phyloP scores from a whole-genome alignment of 2,329 filamentous ascomycete genomes.

The Acrocalymma vagum region DNA sequence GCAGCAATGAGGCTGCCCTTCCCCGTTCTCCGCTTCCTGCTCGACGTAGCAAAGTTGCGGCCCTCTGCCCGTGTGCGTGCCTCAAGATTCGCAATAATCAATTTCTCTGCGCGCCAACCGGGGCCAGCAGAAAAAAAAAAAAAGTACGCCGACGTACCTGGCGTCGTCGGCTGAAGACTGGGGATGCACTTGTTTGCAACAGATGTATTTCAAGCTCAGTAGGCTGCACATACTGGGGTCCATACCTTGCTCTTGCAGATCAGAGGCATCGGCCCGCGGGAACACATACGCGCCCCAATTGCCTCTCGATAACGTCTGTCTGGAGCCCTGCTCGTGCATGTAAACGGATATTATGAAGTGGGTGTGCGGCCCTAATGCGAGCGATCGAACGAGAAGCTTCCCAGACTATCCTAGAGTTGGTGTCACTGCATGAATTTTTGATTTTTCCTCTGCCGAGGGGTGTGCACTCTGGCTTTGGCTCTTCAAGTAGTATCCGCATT shows the following conservation, averaged over 20 bases:
- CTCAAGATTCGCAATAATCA: conserved; percentile 39
- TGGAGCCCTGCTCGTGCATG: conserved; percentile 38
- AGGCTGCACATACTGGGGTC: conserved; percentile 38
- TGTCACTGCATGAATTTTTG: conserved; percentile 16
- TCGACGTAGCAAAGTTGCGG: conserved; percentile 14
- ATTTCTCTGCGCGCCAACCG: conserved; percentile 37
- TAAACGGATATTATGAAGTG: conserved; percentile 28
- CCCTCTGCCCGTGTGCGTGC: conserved; percentile 26
- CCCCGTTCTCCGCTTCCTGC: too few species aligned
- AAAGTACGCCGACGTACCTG: conserved; percentile 37
- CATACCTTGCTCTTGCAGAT: conserved; percentile 48
- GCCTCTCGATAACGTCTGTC: conserved; percentile 19
- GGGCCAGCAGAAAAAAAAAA: conserved; percentile 18
- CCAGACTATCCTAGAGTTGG: too few species aligned
- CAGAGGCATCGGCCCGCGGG: conserved; percentile 43
- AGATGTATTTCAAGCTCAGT: conserved; percentile 37
- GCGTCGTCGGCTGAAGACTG: conserved; percentile 44
- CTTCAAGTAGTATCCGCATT: too few species aligned
- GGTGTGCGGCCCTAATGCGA: conserved; percentile 38
- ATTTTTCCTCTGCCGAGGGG: too few species aligned
- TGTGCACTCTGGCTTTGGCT: too few species aligned
- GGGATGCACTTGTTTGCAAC: conserved; percentile 39
- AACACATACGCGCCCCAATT: conserved; percentile 41
- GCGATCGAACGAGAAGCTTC: conserved; percentile 31
- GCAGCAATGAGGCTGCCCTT: conserved; percentile 18